Percentiles rank a stretch among this genome's conserved stretches.
phyloP scores from a whole-genome alignment of 2,329 filamentous ascomycete species.

The Bipolaris zeicola region DNA sequence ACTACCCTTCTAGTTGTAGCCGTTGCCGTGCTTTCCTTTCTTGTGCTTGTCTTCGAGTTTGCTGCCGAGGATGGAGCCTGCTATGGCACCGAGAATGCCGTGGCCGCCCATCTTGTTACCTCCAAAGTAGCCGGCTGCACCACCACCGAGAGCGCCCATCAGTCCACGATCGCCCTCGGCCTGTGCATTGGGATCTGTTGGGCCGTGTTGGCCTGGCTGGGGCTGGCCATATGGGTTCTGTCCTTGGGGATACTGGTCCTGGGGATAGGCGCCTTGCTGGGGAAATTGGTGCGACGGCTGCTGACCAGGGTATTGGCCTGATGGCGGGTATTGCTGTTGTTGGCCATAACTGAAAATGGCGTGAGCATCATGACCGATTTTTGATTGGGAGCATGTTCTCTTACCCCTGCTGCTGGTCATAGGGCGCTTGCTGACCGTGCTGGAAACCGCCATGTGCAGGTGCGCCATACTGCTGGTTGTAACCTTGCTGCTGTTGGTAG shows the following conservation, averaged over 20 bases:
- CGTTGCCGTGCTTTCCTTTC: constrained; percentile 39
- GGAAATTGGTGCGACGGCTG: constrained; percentile 47
- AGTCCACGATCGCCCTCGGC: constrained; percentile 63
- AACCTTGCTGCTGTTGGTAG: constrained; percentile 37
- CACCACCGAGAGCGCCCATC: constrained; percentile 62
- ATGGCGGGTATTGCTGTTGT: constrained; percentile 21
- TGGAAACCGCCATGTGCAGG: constrained; percentile 58
- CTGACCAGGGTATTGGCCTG: constrained; percentile 40
- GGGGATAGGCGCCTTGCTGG: constrained; percentile 50
- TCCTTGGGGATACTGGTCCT: constrained; percentile 46
- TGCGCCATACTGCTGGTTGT: constrained; percentile 51
- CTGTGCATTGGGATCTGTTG: constrained; percentile 53
- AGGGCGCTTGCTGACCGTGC: constrained; percentile 49
- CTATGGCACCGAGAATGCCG: constrained; percentile 63
- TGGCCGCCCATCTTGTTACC: constrained; percentile 61
- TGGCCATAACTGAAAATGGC: constrained; percentile 31
- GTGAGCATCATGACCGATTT: constrained; percentile 3
- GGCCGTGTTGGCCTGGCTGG: constrained; percentile 45
- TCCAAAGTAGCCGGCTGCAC: constrained; percentile 61
- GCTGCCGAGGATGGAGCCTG: constrained; percentile 62
- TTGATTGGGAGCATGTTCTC: neutral
- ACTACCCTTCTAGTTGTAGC: constrained; percentile 12
- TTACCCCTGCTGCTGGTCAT: constrained; percentile 47
- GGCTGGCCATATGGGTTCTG: constrained; percentile 39
- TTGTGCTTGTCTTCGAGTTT: constrained; percentile 62